Evolutionary conservation across 129 eudicot species (phyloP).

Genomic region (Centella asiatica): DNA sequence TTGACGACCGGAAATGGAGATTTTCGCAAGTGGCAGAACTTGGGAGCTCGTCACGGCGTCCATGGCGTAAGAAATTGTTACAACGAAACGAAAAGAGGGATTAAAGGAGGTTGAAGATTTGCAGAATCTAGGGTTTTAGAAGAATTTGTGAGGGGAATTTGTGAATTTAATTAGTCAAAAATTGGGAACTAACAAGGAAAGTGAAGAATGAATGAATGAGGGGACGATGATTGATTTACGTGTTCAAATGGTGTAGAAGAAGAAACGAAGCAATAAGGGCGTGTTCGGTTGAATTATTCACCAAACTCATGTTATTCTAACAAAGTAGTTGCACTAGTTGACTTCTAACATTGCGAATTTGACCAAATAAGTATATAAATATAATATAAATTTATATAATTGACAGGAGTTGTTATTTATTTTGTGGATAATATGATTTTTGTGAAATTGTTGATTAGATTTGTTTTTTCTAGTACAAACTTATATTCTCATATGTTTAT

Average conservation of each 20-base stretch:
- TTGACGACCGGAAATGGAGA: background rate
- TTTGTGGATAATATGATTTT: too few species aligned
- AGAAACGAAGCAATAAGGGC: background rate
- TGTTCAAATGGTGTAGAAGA: background rate
- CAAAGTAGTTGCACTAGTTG: background rate
- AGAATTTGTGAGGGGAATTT: background rate
- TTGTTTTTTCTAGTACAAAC: too few species aligned
- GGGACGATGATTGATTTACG: background rate
- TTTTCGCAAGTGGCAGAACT: background rate
- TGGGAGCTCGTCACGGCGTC: background rate
- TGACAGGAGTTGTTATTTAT: too few species aligned
- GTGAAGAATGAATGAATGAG: background rate
- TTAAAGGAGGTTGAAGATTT: background rate
- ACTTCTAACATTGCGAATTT: conserved; percentile 1
- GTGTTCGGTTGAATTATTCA: background rate
- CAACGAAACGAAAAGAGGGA: too few species aligned
- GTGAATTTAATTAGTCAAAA: background rate
- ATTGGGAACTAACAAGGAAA: background rate
- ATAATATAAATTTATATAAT: too few species aligned
- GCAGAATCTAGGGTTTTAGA: background rate
- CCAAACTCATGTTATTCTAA: background rate
- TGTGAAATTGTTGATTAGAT: too few species aligned
- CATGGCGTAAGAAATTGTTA: background rate
- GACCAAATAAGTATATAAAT: too few species aligned
- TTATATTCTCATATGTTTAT: too few species aligned